phyloP scores from a whole-genome alignment of 768 basidiomycete species.

The Panellus pusillus region DNA sequence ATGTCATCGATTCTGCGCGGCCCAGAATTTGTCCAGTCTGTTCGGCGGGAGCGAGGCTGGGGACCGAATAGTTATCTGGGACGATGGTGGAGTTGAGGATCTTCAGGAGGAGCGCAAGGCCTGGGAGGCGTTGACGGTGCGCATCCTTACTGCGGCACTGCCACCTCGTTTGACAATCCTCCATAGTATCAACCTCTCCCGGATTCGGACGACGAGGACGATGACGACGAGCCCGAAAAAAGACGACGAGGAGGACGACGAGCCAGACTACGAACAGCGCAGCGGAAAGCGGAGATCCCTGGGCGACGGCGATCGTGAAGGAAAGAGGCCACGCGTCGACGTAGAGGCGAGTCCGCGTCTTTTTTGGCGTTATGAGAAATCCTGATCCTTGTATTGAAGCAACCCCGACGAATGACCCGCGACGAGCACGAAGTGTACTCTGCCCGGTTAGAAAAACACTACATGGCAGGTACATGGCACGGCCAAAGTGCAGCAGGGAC shows the following conservation, averaged over 20 bases:
- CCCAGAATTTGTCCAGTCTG: constrained; percentile 83
- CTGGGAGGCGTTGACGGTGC: constrained; percentile 82
- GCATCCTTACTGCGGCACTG: constrained; percentile 21
- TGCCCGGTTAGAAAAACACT: constrained; percentile 75
- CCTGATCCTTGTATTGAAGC: constrained; percentile 28
- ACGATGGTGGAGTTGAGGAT: constrained; percentile 77
- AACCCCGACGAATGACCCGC: constrained; percentile 59
- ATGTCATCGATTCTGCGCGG: constrained; percentile 92
- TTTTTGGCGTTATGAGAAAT: constrained; percentile 1
- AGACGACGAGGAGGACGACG: constrained; percentile 44
- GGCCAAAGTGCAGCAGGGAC: constrained; percentile 89
- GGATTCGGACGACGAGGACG: constrained; percentile 64
- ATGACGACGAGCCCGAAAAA: constrained; percentile 38
- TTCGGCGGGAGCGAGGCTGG: constrained; percentile 70
- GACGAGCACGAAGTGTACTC: constrained; percentile 70
- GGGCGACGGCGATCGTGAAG: constrained; percentile 37
- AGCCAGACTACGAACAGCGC: constrained; percentile 43
- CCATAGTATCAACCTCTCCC: constrained; percentile 75
- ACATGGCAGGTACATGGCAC: constrained; percentile 79
- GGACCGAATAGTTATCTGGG: constrained; percentile 87
- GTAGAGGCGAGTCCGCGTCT: constrained; percentile 36
- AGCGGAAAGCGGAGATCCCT: constrained; percentile 51
- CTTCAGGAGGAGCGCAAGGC: constrained; percentile 73
- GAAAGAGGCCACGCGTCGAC: constrained; percentile 62
- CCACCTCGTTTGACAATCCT: not conserved